A percentile compares a stretch with the other conserved stretches of the same genome.
Conservation (phyloP, 331 rosid species). For the Rhamnella rubrinervis region DNA sequence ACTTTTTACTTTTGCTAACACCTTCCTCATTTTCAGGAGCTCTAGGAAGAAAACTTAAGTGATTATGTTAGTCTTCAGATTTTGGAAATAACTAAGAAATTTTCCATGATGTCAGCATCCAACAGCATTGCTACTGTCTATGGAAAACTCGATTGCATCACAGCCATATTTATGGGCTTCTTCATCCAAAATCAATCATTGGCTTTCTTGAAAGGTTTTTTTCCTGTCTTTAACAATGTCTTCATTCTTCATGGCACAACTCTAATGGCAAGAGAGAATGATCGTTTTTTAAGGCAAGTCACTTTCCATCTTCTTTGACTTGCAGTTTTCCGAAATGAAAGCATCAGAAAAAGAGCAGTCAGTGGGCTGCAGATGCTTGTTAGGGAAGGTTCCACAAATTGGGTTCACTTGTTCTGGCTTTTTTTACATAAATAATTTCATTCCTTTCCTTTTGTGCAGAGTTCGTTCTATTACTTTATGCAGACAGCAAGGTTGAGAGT, state of each 20-base stretch:
- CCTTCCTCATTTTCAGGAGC: conserved; percentile 60
- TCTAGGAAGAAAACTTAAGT: conserved; percentile 99
- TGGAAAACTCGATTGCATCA: conserved; percentile 92
- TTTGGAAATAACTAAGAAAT: conserved; percentile 82
- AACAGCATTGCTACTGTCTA: conserved; percentile 82
- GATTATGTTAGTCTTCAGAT: conserved; percentile 93
- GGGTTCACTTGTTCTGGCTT: conserved; percentile 9
- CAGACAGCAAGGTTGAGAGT: conserved; percentile 97
- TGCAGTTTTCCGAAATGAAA: conserved; percentile 89
- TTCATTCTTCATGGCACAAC: conserved; percentile 88
- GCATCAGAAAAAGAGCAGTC: conserved; percentile 87
- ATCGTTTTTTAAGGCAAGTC: no score
- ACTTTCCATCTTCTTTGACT: conserved; percentile 95
- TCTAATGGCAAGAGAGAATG: no score
- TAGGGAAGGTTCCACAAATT: conserved; percentile 59
- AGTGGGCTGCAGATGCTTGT: conserved; percentile 91
- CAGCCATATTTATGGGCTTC: conserved; percentile 81
- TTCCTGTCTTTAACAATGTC: conserved; percentile 75
- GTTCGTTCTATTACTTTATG: conserved; percentile 83
- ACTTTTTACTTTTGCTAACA: conserved; percentile 16
- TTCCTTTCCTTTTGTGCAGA: conserved; percentile 57
- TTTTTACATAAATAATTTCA: conserved; percentile 11
- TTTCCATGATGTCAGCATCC: conserved; percentile 75
- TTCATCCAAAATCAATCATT: conserved; percentile 88
- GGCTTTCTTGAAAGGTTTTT: conserved; percentile 74